Conservation (phyloP, 1,139 yeast species). For the Suhomyces anneliseae region DNA sequence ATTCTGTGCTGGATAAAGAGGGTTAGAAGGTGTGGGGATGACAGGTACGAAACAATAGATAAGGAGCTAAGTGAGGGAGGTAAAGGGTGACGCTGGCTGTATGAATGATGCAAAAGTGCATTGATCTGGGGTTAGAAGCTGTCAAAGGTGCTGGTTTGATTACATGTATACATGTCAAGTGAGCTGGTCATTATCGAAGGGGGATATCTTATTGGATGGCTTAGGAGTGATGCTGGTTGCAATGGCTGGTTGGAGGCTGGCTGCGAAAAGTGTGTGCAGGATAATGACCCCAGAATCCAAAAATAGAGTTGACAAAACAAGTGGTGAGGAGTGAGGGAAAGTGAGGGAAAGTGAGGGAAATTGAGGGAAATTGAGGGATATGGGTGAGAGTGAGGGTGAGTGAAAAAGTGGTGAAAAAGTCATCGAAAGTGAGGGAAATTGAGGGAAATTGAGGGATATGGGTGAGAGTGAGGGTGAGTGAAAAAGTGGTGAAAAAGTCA, state of each 20-base stretch:
- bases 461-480: too few species aligned
- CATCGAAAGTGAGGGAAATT: too few species aligned
- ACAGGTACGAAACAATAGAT: neutral
- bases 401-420: too few species aligned
- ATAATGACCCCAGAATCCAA: too few species aligned
- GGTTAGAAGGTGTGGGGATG: neutral
- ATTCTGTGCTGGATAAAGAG: neutral
- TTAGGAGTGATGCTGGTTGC: neutral
- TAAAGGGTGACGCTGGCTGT: neutral
- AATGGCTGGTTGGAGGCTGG: constrained; percentile 3
- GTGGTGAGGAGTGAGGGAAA: too few species aligned
- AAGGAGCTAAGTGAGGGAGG: neutral
- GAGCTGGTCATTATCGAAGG: too few species aligned
- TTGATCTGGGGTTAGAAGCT: neutral
- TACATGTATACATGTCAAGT: neutral
- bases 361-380: too few species aligned
- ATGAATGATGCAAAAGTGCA: neutral
- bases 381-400: too few species aligned
- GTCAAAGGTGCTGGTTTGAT: neutral
- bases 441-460: too few species aligned
- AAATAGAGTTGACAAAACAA: too few species aligned
- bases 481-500: too few species aligned
- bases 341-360: too few species aligned
- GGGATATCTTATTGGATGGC: neutral
- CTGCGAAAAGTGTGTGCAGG: neutral